Evolutionary conservation across 176 grass and related monocot genomes (phyloP).

Genomic region (Hsuehochloa calcarea): DNA sequence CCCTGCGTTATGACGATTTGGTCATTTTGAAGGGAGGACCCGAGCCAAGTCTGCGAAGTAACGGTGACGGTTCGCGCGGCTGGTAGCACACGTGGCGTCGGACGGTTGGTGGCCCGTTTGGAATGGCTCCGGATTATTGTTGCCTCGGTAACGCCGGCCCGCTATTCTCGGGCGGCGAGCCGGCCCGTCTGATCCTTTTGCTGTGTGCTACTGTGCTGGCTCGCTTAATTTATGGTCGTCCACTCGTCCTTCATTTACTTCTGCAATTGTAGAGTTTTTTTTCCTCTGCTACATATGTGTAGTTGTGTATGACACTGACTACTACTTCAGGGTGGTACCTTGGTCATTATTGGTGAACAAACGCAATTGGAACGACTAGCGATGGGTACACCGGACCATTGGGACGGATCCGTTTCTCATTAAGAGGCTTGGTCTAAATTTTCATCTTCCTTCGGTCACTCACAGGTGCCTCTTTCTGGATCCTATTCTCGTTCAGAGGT

Average conservation of each 20-base stretch:
- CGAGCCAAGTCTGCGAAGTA: neutral
- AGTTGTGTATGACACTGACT: too few relatives aligned
- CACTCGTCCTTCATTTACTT: neutral
- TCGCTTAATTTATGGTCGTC: neutral
- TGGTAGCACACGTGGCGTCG: neutral
- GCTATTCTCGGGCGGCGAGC: conserved; percentile 12
- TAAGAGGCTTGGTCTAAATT: conserved; percentile 1
- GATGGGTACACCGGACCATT: conserved; percentile 9
- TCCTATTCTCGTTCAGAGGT: neutral
- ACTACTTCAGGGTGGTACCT: neutral
- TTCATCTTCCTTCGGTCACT: neutral
- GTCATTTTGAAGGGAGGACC: neutral
- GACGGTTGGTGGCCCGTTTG: neutral
- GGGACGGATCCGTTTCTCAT: neutral
- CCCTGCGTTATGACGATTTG: neutral
- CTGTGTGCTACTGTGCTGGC: neutral
- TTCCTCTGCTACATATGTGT: too few relatives aligned
- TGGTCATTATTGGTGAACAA: neutral
- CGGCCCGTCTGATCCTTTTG: neutral
- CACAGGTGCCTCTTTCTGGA: neutral
- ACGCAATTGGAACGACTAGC: neutral
- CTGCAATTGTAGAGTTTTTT: neutral
- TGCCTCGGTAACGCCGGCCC: neutral
- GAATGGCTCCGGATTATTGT: too few relatives aligned
- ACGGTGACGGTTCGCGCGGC: conserved; percentile 25